phyloP scores from a whole-genome alignment of 1,284 basidiomycete genomes.

The Ganoderma resinaceum region DNA sequence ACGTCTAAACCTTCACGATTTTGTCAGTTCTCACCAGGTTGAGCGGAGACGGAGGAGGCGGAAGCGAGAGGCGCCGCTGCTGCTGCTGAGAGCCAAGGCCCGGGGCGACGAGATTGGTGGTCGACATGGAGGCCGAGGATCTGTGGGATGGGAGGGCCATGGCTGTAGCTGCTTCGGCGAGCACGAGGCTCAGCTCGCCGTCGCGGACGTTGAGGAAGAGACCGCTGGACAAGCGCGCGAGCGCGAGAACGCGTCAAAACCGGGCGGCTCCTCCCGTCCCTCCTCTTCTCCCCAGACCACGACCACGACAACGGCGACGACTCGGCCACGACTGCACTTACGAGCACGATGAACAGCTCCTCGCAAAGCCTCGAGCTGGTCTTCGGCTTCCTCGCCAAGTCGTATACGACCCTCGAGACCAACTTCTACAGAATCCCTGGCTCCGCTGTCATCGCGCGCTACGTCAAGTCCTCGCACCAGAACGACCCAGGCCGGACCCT shows the following conservation, averaged over 20 bases:
- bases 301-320: constrained; percentile 22
- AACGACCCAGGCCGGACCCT: constrained; percentile 93
- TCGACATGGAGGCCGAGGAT: constrained; percentile 38
- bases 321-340: constrained; percentile 16
- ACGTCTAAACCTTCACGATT: constrained; percentile 12
- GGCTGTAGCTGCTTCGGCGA: constrained; percentile 34
- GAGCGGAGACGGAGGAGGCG: constrained; percentile 44
- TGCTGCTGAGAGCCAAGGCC: constrained; percentile 30
- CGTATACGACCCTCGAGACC: constrained; percentile 60
- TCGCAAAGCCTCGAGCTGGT: constrained; percentile 59
- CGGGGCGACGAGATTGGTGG: constrained; percentile 41
- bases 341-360: constrained; percentile 46
- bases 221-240: constrained; percentile 14
- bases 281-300: constrained; percentile 21
- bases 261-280: constrained; percentile 6
- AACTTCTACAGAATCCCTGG: constrained; percentile 84
- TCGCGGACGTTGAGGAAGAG: constrained; percentile 32
- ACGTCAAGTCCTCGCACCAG: constrained; percentile 89
- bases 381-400: constrained; percentile 63
- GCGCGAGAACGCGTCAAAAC: constrained; percentile 1
- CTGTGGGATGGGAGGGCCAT: constrained; percentile 42
- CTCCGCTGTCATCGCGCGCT: constrained; percentile 89
- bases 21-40: constrained; percentile 40
- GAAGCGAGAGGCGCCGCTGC: constrained; percentile 44
- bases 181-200: constrained; percentile 39